Base-by-base conservation (phyloP, 306 rosid species). In the Fragaria vesca region DNA sequence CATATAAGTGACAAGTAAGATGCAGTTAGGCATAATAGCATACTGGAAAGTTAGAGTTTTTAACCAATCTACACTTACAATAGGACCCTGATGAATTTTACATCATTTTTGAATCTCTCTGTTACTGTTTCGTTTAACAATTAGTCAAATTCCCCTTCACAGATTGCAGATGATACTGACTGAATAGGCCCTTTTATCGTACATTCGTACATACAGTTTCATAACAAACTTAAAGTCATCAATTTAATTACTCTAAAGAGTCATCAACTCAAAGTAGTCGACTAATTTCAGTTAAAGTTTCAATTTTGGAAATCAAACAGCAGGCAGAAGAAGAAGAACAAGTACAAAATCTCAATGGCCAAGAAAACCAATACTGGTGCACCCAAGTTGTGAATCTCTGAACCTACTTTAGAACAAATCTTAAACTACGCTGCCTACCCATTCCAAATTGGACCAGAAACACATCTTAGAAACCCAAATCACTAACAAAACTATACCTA, bases 401-500 rank as follows among this genome's bases (percentile, higher is more conserved):
- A 17, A 69, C 10, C 55, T 24, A 24, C 77, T 54, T 28, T 4
- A 61, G 38, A 32, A 50, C 32, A 36, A 60, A 18, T 55, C 69
- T 61, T 82, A 75, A 8, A 75, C 55, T 38, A 51, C 16, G 62
- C 75, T 38, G 71, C 45, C 74, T 30, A 57, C 63, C 74, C 80
- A 79, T 69, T 74, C 76, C 58, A 73, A 73, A 78, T 74, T 47
- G 73, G 43, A 77, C 60, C 66, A 34, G 73, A 81, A 74, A 77
- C 79, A 77, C 65, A 28, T 54, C 67, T 38, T 38, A 24, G 26
- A 4, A 24, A 8, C 6, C 16, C 67, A 74, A n/a, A 68, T 34
- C 48, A 36, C 17, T 0, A 46, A 7, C 4, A 26, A 69, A 62
- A 55, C n/a, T 2, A 68, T 4, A 40, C 9, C 45, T 12, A 54